Evolutionary conservation across 192 early-diverging fungal genomes (phyloP), one percentile per base, ranked within the genome.

Genomic region (Gigaspora rosea): DNA sequence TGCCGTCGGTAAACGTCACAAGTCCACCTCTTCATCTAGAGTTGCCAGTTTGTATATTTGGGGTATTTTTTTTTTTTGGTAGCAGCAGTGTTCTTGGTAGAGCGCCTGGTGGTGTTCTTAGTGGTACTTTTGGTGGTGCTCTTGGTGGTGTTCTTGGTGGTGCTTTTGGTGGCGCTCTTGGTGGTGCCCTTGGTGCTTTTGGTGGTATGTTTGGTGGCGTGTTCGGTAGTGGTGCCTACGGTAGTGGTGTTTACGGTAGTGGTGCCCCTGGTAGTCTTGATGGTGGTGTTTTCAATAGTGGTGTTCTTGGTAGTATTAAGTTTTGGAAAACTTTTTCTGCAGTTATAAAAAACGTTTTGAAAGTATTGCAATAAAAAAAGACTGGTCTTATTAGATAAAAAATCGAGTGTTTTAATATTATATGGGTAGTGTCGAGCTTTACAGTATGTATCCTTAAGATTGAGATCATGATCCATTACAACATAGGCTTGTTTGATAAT

Each of bases 401-500:
- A 66, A 41, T 66, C 15, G 1, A 66, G 18, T 66, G 27, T 41
- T 41, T 41, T 41, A 41, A 41, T 5, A 41, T 33, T 41, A n/a
- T 66, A 66, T 41, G 35, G 64, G 6, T 66, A 66, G 2, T 27
- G 27, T 41, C 12, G 10, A 18, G 11, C 10, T 41, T 66, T 66
- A 27, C 11, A 41, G 36, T 41, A 66, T 41, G 64, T 27, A 41
- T 66, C 35, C n/a, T 66, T 66, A 66, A 66, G 1, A 16, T 22
- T 9, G 3, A 22, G 22, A 22, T 59, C 58, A 22, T 59, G 58
- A 22, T n/a, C 54, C 6, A n/a, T 33, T 54, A 71, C n/a, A 56
- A 71, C 11, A 36, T 71, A 71, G 0, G 69, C 52, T 11, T 71
- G 33, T 71, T 71, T 71, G 3, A 71, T 71, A 7, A 71, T 54